Evolutionary conservation across 2,329 filamentous ascomycete species (phyloP).

Genomic region (Capronia epimyces): DNA sequence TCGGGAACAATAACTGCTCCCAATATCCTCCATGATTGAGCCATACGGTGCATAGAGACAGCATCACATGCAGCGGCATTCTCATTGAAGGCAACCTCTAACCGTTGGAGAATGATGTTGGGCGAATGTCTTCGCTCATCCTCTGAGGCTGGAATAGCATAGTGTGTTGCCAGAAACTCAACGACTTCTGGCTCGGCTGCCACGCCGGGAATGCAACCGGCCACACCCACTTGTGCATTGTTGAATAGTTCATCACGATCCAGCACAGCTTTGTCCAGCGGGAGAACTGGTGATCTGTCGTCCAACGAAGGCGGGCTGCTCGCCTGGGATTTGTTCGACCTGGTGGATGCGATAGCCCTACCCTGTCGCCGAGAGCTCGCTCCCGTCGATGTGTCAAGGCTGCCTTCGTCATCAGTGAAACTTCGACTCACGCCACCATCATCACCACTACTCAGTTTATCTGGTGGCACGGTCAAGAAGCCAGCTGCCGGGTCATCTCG

Average conservation of each 20-base stretch:
- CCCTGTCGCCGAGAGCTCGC: conserved; percentile 45
- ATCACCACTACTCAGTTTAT: conserved; percentile 44
- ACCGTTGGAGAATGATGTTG: conserved; percentile 30
- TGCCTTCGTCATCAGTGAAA: conserved; percentile 50
- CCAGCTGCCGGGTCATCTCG: conserved; percentile 38
- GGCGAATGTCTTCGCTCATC: conserved; percentile 27
- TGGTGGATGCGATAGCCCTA: conserved; percentile 42
- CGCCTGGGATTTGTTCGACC: conserved; percentile 49
- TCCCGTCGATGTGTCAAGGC: conserved; percentile 52
- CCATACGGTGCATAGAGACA: conserved; percentile 47
- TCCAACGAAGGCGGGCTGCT: conserved; percentile 50
- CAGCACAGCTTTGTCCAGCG: conserved; percentile 48
- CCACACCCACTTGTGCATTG: conserved; percentile 46
- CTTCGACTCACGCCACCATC: conserved; percentile 45
- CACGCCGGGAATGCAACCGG: conserved; percentile 46
- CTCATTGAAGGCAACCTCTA: conserved; percentile 45
- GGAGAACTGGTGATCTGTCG: conserved; percentile 44
- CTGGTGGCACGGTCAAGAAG: conserved; percentile 39
- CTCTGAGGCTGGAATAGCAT: conserved; percentile 37
- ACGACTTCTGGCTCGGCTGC: conserved; percentile 40
- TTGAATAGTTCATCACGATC: conserved; percentile 26
- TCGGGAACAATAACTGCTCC: conserved; percentile 48
- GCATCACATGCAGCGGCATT: conserved; percentile 52
- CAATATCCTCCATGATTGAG: conserved; percentile 56
- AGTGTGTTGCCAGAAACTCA: conserved; percentile 41